Evolutionary conservation across 768 basidiomycete species (phyloP), one percentile per base, ranked within the genome.

Genomic region (Filobasidium wieringae): DNA sequence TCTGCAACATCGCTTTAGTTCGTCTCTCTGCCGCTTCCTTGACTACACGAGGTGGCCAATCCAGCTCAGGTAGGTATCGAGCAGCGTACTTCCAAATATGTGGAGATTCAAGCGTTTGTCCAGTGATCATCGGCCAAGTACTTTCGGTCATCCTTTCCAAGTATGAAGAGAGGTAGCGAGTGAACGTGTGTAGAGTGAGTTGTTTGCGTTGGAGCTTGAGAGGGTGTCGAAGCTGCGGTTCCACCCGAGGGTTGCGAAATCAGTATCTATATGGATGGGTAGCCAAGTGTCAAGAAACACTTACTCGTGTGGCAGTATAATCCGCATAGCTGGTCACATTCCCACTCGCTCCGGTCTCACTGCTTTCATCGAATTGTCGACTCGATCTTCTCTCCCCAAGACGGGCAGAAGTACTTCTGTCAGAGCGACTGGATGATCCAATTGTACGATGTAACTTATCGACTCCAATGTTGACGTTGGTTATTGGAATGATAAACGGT

Each of bases 41-140:
- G 5, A 57, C 41, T 37, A 40, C 56, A 3, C 17, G 15, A 1
- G 56, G 37, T 37, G 56, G 56, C 56, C 56, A 57, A 1, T 33
- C 31, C 30, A 57, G 17, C 41, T 58, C 57, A 2, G 57, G 57
- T 43, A 58, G 15, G 26, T 58, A 58, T n/a, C 34, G 19, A 9
- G 51, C 57, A 8, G 51, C 57, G 15, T 50, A 40, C 22, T 29
- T 22, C 26, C 52, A 31, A 3, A 51, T 37, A 11, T 45, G 43
- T 4, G 34, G 22, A 9, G 51, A 58, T 39, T 53, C 57, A 11
- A 58, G n/a, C 36, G 36, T 37, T 9, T 37, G 11, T 9, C 36
- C n/a, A 27, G 14, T 47, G 22, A 17, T 47, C 22, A 47, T 34
- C 19, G 50, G 45, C 57, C 57, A 58, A 29, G 50, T 36, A 26